phyloP scores from a whole-genome alignment of 225 moss, liverwort and hornwort species.

The Straminergon stramineum region DNA sequence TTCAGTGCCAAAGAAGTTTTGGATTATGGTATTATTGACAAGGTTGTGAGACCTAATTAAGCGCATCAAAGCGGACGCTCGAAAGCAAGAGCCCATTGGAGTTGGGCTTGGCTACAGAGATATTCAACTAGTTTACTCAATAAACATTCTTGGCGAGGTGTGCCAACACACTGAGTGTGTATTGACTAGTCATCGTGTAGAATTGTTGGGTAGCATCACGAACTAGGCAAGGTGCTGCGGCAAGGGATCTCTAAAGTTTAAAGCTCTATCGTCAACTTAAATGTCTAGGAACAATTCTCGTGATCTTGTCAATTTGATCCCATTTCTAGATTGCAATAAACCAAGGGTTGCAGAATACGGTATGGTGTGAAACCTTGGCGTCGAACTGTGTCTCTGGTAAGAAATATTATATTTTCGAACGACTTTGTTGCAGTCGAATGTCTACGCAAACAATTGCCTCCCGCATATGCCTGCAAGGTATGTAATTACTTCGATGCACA shows the following conservation, averaged over 20 bases:
- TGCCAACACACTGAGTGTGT: neutral
- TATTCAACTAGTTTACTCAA: neutral
- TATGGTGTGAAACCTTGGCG: too few species aligned
- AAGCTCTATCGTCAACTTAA: too few species aligned
- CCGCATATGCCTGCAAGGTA: neutral
- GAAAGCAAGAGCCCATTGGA: slow-evolving; percentile 39
- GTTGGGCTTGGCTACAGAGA: slow-evolving; percentile 29
- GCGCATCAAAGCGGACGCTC: slow-evolving; percentile 40
- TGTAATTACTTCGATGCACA: neutral
- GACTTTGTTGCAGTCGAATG: neutral
- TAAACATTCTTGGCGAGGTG: slow-evolving; percentile 10
- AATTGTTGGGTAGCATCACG: slow-evolving; percentile 13
- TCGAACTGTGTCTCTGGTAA: too few species aligned
- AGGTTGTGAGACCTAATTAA: slow-evolving; percentile 80
- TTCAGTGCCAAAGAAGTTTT: slow-evolving; percentile 95
- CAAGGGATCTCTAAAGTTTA: too few species aligned
- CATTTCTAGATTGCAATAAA: too few species aligned
- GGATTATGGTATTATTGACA: slow-evolving; percentile 93
- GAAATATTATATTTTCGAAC: too few species aligned
- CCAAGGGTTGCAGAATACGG: too few species aligned
- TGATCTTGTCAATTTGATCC: too few species aligned
- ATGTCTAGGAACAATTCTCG: too few species aligned
- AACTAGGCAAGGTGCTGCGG: neutral
- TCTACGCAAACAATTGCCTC: neutral
- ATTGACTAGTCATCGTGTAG: slow-evolving; percentile 7